A percentile compares a stretch with the other conserved stretches of the same genome.
These are phyloP conservation scores for Ophiorrhiza pumila DNA, from an alignment of 257 asterid species.

Conservation along the genomic window DNA sequence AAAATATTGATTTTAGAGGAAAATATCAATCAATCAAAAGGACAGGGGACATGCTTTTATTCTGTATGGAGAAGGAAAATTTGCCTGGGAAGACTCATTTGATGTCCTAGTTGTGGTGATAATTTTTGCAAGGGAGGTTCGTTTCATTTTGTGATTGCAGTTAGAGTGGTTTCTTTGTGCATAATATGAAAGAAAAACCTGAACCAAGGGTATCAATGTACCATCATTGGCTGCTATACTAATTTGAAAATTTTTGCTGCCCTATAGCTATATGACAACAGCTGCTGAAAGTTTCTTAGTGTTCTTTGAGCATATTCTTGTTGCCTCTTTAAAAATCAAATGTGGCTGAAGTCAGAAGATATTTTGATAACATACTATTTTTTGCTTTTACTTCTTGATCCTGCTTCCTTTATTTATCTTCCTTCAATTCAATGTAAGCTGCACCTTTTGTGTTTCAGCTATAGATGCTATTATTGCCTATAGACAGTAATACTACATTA, in stretches of 20 bases:
- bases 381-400: neutral
- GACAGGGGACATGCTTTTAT: neutral
- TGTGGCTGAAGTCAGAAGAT: neutral
- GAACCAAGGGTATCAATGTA: no score
- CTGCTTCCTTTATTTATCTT: neutral
- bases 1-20: no score
- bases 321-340: neutral
- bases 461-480: no score
- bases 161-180: no score
- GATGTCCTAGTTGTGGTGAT: no score
- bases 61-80: neutral
- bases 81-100: neutral
- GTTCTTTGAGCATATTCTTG: neutral
- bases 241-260: no score
- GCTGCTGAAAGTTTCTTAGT: neutral
- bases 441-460: no score
- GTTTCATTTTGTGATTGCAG: no score
- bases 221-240: no score
- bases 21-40: neutral
- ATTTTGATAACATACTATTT: neutral
- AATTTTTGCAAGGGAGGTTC: no score
- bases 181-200: no score
- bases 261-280: neutral
- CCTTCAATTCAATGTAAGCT: neutral
- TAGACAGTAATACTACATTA: no score